A percentile compares a stretch with the other conserved stretches of the same genome.
phyloP scores from a whole-genome alignment of 306 rosid genomes.

The Cicer cuneatum region DNA sequence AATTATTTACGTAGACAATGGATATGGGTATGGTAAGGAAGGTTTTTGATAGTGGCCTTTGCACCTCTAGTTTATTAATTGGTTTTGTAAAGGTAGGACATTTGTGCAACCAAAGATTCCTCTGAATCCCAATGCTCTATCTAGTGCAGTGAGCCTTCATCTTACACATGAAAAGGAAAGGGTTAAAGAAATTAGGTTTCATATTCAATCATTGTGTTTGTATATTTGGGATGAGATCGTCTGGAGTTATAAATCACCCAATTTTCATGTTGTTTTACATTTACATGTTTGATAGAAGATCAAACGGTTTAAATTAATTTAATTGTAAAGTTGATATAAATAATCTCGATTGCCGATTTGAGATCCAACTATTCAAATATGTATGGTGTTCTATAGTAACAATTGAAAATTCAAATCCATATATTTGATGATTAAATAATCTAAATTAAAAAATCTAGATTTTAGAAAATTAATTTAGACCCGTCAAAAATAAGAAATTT shows the following conservation, averaged over 20 bases:
- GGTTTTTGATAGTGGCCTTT: slow-evolving; percentile 51
- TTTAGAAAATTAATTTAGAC: too few species aligned
- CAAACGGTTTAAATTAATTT: too few species aligned
- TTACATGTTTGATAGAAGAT: too few species aligned
- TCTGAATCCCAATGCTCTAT: slow-evolving; percentile 55
- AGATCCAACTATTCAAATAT: rapidly evolving
- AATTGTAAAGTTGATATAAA: too few species aligned
- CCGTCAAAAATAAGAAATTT: too few species aligned
- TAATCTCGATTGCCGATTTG: too few species aligned
- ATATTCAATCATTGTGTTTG: background rate
- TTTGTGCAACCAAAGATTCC: slow-evolving; percentile 59
- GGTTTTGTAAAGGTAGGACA: slow-evolving; percentile 49
- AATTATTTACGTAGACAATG: slow-evolving; percentile 6
- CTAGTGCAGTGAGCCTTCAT: slow-evolving; percentile 33
- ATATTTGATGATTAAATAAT: too few species aligned
- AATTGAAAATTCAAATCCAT: too few species aligned
- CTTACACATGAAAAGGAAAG: slow-evolving; percentile 26
- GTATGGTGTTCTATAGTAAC: too few species aligned
- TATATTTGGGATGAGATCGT: background rate
- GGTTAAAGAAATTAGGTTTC: background rate
- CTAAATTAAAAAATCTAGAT: too few species aligned
- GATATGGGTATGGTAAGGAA: slow-evolving; percentile 28
- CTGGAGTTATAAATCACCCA: too few species aligned
- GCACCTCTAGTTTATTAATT: slow-evolving; percentile 45
- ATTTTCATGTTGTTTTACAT: too few species aligned